Conservation (phyloP, 2,329 filamentous ascomycete species). For the Apiospora sp. region DNA sequence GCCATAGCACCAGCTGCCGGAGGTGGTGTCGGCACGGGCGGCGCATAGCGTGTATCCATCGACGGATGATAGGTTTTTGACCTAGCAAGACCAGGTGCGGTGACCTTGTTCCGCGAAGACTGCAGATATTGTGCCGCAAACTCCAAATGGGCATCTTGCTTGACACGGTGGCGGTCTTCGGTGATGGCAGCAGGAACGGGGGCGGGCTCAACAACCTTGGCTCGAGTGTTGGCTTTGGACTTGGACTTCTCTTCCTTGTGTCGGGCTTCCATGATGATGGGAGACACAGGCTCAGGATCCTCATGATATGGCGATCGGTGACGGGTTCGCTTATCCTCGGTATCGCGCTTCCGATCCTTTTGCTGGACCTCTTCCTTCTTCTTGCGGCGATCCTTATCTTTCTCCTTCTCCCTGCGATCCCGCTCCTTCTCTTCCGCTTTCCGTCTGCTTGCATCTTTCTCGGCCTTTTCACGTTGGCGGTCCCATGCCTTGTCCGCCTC, state of each 20-base stretch:
- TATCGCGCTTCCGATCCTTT: conserved; percentile 40
- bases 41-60: conserved; percentile 22
- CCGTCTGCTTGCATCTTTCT: conserved; percentile 34
- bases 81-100: conserved; percentile 30
- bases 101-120: conserved; percentile 37
- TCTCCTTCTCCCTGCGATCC: conserved; percentile 46
- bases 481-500: conserved; percentile 36
- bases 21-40: conserved; percentile 43
- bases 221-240: conserved; percentile 29
- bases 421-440: conserved; percentile 40
- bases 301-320: neutral
- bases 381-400: conserved; percentile 37
- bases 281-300: neutral
- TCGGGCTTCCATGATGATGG: neutral
- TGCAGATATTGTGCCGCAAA: conserved; percentile 39
- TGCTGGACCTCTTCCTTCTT: conserved; percentile 39
- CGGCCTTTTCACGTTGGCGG: conserved; percentile 31
- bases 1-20: conserved; percentile 34
- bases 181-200: conserved; percentile 4
- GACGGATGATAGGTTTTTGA: conserved; percentile 36
- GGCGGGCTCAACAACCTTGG: conserved; percentile 9
- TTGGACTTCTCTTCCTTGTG: neutral
- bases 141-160: conserved; percentile 32
- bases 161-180: neutral
- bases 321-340: conserved; percentile 39